Conservation (phyloP, 208 protist genomes). For the Jaenimonas drosophilae region DNA sequence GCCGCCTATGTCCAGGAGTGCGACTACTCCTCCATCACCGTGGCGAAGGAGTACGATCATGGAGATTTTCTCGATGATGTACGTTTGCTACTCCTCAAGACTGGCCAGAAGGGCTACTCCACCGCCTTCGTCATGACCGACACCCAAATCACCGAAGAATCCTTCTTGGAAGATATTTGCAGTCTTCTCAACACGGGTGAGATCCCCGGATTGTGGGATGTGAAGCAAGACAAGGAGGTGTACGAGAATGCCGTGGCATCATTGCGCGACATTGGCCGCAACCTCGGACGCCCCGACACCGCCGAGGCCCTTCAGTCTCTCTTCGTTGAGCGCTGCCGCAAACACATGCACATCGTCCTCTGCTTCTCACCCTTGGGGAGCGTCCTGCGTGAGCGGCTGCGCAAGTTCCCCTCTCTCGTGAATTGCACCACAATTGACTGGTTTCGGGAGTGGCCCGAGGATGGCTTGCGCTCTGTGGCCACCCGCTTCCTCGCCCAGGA, state of each 20-base stretch:
- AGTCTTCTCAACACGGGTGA: constrained; percentile 96
- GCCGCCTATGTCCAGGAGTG: constrained; percentile 92
- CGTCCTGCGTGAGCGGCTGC: constrained; percentile 89
- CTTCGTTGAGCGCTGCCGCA: constrained; percentile 90
- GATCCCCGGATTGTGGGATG: constrained; percentile 92
- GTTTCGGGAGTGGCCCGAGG: constrained; percentile 95
- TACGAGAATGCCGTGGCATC: constrained; percentile 84
- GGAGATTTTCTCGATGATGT: constrained; percentile 95
- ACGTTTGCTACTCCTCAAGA: constrained; percentile 80
- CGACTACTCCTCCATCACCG: constrained; percentile 88
- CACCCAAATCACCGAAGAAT: constrained; percentile 92
- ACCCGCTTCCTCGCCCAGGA: constrained; percentile 77
- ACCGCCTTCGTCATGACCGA: constrained; percentile 96
- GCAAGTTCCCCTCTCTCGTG: constrained; percentile 96
- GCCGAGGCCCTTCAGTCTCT: constrained; percentile 76
- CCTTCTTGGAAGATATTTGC: constrained; percentile 97
- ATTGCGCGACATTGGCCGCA: constrained; percentile 77
- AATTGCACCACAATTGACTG: constrained; percentile 99
- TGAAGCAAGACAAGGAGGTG: constrained; percentile 86
- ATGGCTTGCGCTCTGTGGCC: constrained; percentile 91
- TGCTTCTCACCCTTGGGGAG: constrained; percentile 97
- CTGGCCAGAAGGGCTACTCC: constrained; percentile 88
- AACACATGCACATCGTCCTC: constrained; percentile 94
- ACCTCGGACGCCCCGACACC: constrained; percentile 76
- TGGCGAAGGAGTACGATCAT: constrained; percentile 92